phyloP scores from a whole-genome alignment of 202 grass and related monocot species.

The Cymbopogon flexuosus region DNA sequence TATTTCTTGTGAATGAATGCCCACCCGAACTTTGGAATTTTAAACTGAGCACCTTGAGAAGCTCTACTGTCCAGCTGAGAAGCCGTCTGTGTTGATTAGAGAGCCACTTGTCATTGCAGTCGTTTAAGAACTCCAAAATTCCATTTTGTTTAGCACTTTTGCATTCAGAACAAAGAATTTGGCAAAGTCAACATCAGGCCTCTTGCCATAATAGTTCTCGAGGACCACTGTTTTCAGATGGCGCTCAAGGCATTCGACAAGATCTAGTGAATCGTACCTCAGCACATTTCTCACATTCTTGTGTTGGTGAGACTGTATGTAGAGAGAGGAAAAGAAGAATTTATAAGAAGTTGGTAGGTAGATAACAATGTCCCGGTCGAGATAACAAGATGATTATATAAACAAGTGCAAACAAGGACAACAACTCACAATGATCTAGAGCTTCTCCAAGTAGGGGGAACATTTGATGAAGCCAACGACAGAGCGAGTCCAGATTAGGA shows the following conservation, averaged over 20 bases:
- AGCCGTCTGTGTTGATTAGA: not conserved
- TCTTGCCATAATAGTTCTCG: not conserved
- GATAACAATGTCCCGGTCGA: not conserved
- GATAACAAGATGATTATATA: not conserved
- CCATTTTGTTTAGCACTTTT: not conserved
- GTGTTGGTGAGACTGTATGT: not conserved
- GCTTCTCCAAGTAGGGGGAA: slow-evolving; percentile 2
- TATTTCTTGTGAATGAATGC: not conserved
- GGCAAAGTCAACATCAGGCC: slow-evolving; percentile 1
- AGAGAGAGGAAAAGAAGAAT: no score
- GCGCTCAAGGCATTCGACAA: not conserved
- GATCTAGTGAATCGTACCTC: not conserved
- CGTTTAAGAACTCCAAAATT: not conserved
- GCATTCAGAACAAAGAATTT: slow-evolving; percentile 8
- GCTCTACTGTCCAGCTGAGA: not conserved
- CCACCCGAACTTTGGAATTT: not conserved
- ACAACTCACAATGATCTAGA: not conserved
- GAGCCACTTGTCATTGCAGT: not conserved
- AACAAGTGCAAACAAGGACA: not conserved
- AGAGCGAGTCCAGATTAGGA: slow-evolving; percentile 10
- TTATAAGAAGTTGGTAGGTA: not conserved
- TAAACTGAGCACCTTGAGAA: not conserved
- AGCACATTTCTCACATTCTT: not conserved
- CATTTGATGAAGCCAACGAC: slow-evolving; percentile 11
- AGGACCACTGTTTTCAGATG: not conserved